phyloP scores from a whole-genome alignment of 352 stramenopile genomes.

The Phytophthora sp. region DNA sequence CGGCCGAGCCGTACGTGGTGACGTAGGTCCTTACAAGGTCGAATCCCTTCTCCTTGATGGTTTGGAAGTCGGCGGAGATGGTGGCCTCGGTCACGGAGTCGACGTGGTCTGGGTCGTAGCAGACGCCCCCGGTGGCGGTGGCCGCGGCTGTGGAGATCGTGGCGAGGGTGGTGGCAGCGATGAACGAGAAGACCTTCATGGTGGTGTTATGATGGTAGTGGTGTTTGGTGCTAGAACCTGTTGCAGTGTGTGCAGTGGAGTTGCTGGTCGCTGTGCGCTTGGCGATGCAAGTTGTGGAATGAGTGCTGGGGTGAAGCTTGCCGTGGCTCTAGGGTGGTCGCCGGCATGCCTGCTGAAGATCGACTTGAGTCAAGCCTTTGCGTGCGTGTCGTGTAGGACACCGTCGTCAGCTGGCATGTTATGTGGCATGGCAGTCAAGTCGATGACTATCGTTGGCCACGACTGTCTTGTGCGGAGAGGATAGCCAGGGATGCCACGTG shows the following conservation, averaged over 20 bases:
- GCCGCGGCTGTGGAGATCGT: conserved; percentile 5
- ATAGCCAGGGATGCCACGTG: conserved; percentile 14
- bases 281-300: conserved; percentile 39
- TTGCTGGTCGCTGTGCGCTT: conserved; percentile 12
- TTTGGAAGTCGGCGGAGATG: conserved; percentile 48
- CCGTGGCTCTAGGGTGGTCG: too few species aligned
- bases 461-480: background rate
- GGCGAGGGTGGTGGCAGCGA: conserved; percentile 17
- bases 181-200: conserved; percentile 40
- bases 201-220: background rate
- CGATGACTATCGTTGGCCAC: conserved; percentile 16
- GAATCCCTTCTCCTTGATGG: conserved; percentile 56
- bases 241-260: background rate
- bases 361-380: too few species aligned
- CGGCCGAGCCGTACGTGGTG: conserved; percentile 42
- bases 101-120: conserved; percentile 55
- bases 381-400: conserved; percentile 21
- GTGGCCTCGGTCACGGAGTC: conserved; percentile 39
- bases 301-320: conserved; percentile 15
- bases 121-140: conserved; percentile 36
- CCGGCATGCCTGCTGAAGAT: conserved; percentile 23
- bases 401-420: conserved; percentile 11
- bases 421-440: conserved; percentile 26
- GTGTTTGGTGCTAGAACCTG: background rate
- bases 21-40: conserved; percentile 57